A percentile compares a stretch with the other conserved stretches of the same genome.
Conservation (phyloP, 768 basidiomycete genomes). For the Termitomyces sp. region DNA sequence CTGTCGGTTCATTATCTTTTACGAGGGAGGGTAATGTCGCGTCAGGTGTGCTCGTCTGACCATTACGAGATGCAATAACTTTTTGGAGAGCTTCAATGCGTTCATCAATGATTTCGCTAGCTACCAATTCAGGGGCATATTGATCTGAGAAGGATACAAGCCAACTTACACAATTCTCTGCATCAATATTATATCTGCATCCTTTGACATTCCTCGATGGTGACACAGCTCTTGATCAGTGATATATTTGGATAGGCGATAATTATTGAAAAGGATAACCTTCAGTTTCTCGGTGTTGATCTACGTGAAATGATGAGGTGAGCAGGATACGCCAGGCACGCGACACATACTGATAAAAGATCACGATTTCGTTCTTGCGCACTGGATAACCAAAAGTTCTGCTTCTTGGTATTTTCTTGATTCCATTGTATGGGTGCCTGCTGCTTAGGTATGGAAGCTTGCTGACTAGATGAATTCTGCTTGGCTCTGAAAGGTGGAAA, state of each 20-base stretch:
- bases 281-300: conserved; percentile 24
- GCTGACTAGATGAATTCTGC: not conserved
- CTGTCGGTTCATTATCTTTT: not conserved
- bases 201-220: conserved; percentile 14
- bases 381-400: not conserved
- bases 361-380: conserved; percentile 19
- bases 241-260: conserved; percentile 19
- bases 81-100: conserved; percentile 35
- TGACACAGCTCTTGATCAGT: conserved; percentile 14
- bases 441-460: not conserved
- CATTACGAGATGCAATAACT: conserved; percentile 23
- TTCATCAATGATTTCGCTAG: conserved; percentile 30
- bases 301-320: conserved; percentile 15
- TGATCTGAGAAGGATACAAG: not conserved
- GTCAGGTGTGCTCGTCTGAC: not conserved
- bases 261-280: conserved; percentile 23
- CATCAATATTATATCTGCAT: conserved; percentile 36
- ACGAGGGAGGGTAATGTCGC: not conserved
- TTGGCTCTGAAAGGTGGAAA: conserved; percentile 13
- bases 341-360: conserved; percentile 20
- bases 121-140: not conserved
- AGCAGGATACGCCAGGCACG: not conserved
- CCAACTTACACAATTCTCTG: conserved; percentile 33
- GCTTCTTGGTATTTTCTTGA: not conserved
- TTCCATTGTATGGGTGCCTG: not conserved